Base-by-base conservation (phyloP, 495 filamentous ascomycete species). In the Rusavskia elegans region DNA sequence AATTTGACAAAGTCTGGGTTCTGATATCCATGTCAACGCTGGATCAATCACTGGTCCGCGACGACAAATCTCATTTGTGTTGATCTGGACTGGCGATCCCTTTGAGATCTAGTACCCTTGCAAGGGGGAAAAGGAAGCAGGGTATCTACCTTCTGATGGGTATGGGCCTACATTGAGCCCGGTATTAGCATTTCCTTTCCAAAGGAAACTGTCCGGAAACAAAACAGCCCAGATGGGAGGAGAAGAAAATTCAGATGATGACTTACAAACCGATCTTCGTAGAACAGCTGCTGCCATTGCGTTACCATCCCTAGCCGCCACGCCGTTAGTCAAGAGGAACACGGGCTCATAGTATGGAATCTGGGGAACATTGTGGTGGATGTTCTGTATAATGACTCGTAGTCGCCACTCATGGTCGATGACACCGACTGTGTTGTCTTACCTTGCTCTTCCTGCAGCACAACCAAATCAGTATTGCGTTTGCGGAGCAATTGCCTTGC, bases 251-350 rank as follows among this genome's bases (percentile, higher is more conserved):
- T 42, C 40, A 42, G 40, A n/a, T 42, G 40, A 9, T 42, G 40
- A 42, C 40, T 42, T 42, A 42, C 40, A 65, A 89, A 94, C 48
- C 90, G 80, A 60, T 95, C 85, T 58, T 92, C 80, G 67, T 92
- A 96, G 70, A 95, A 95, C 44, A 95, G 74, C 56, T 81, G 83
- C 65, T 95, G 90, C 85, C 89, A 93, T 68, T 96, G 89, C 3
- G 90, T 94, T 3, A 96, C 88, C 90, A 96, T 97, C 50, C 85
- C 85, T 29, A 14, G 11, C 13, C 35, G 20, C 21, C 36, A 44
- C n/a, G 4, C 5, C 0, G 19, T 35, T 9, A 48, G 45, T 29
- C 23, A 1, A 48, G n/a, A 17, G 45, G 23, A 27, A 20, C 23
- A n/a, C 7, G 5, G 45, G n/a, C 10, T 35, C 17, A n/a, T 20